Evolutionary conservation across 1,284 basidiomycete species (phyloP), one percentile per base, ranked within the genome.

Genomic region (Trichosporon asahii): DNA sequence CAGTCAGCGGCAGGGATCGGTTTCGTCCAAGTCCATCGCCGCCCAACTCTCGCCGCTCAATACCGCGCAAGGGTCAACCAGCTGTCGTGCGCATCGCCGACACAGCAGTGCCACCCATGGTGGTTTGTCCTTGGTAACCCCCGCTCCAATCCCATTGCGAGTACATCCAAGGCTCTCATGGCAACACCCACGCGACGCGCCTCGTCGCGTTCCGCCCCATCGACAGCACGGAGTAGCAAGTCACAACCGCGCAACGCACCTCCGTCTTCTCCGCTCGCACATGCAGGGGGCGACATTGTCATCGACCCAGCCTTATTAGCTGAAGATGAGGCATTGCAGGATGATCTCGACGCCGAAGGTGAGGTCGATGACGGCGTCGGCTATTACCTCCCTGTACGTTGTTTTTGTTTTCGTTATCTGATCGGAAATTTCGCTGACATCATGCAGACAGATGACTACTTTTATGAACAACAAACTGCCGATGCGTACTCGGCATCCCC

Each of bases 281-380:
- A 27, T 46, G 35, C 69, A 57, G 21, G 44, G 6, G 69, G 57
- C 2, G 71, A 73, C 6, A 69, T 73, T 3, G 61, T 66, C 9
- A 71, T 73, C n/a, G 72, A 73, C 35, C 72, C 72, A 0, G 70
- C 70, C 0, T 29, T 73, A 9, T 65, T 73, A 3, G 68, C 55
- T 9, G 72, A 68, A 3, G 68, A 66, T 1, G 69, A 67, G 12
- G 64, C 61, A 2, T 35, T 71, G 14, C 69, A 69, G 35, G 72
- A 71, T n/a, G 72, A 73, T 53, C 61, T 71, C 33, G 72, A 73
- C 66, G 72, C 72, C 23, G 72, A 73, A 44, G 72, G 72, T 29
- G 72, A 73, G 44, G 72, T 68, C 6, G 72, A 73, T 29, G 72
- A 73, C 53, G 72, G 72, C 4, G 72, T 73, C 14, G 72, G 70